These are phyloP conservation scores for Striga hermonthica DNA, from an alignment of 305 asterid genomes.

Conservation along the genomic window DNA sequence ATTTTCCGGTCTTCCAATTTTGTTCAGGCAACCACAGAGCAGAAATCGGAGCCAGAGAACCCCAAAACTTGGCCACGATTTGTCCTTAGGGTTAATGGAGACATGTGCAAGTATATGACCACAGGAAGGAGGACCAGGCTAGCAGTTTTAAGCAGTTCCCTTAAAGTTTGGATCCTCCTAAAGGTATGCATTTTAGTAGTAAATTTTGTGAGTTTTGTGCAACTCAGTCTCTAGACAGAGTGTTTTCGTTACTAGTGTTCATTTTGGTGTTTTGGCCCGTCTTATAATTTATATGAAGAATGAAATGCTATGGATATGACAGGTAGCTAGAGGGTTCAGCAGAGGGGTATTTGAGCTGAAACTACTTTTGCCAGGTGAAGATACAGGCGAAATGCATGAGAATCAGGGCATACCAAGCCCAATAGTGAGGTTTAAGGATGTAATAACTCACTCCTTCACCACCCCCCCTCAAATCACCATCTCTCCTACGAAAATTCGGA, in stretches of 20 bases:
- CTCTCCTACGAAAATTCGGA: neutral
- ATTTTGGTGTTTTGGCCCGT: neutral
- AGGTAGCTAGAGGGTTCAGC: slow-evolving; percentile 85
- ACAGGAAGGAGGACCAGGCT: slow-evolving; percentile 87
- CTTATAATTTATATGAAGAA: neutral
- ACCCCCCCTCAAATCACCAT: neutral
- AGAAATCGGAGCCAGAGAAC: slow-evolving; percentile 68
- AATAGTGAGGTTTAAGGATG: neutral
- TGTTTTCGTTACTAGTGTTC: neutral
- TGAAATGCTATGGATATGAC: slow-evolving; percentile 23
- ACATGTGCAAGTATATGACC: slow-evolving; percentile 89
- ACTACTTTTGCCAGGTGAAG: slow-evolving; percentile 54
- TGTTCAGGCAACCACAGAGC: slow-evolving; percentile 64
- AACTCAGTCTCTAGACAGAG: neutral
- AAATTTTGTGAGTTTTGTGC: neutral
- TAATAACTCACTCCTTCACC: neutral
- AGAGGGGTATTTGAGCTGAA: slow-evolving; percentile 86
- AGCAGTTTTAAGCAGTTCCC: slow-evolving; percentile 89
- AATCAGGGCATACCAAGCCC: neutral
- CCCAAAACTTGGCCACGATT: slow-evolving; percentile 90
- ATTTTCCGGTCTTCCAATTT: slow-evolving; percentile 27
- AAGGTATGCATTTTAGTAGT: slow-evolving; percentile 51
- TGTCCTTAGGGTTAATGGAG: slow-evolving; percentile 79
- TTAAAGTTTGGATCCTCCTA: slow-evolving; percentile 93
- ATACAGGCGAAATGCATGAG: neutral